Evolutionary conservation across 1,284 basidiomycete species (phyloP).

Genomic region (Ganoderma resinaceum): DNA sequence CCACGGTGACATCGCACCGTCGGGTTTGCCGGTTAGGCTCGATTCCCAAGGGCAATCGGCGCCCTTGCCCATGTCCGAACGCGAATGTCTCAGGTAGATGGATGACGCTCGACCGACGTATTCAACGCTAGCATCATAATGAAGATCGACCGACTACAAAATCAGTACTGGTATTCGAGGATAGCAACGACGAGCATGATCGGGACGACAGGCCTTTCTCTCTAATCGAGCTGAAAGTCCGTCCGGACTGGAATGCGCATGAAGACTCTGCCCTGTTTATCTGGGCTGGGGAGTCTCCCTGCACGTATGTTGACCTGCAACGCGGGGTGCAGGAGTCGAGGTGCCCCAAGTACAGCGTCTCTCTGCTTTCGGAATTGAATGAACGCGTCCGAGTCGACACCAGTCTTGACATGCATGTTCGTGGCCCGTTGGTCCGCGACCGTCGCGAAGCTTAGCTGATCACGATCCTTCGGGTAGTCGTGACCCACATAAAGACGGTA

Average conservation of each 20-base stretch:
- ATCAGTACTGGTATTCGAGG: not conserved
- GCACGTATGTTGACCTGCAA: constrained; percentile 50
- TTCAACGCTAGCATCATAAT: not conserved
- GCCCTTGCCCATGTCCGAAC: not conserved
- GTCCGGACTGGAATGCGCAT: constrained; percentile 37
- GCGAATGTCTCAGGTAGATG: constrained; percentile 1
- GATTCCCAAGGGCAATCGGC: not conserved
- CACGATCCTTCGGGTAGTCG: constrained; percentile 45
- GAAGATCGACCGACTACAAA: not conserved
- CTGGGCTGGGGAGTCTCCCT: constrained; percentile 46
- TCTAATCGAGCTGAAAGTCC: constrained; percentile 26
- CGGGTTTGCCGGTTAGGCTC: constrained; percentile 1
- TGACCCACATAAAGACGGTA: constrained; percentile 51
- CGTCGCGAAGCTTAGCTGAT: constrained; percentile 43
- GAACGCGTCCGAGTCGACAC: constrained; percentile 42
- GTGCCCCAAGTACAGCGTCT: constrained; percentile 44
- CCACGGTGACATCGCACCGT: not conserved
- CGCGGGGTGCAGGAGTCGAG: constrained; percentile 47
- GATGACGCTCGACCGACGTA: not conserved
- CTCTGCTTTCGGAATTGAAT: constrained; percentile 44
- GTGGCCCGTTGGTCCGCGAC: constrained; percentile 43
- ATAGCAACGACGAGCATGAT: constrained; percentile 1
- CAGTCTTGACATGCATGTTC: constrained; percentile 46
- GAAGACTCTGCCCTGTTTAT: constrained; percentile 38
- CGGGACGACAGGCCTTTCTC: constrained; percentile 10